Base-by-base conservation (phyloP, 148 eudicot species). In the Vaccinium vitisidaea region DNA sequence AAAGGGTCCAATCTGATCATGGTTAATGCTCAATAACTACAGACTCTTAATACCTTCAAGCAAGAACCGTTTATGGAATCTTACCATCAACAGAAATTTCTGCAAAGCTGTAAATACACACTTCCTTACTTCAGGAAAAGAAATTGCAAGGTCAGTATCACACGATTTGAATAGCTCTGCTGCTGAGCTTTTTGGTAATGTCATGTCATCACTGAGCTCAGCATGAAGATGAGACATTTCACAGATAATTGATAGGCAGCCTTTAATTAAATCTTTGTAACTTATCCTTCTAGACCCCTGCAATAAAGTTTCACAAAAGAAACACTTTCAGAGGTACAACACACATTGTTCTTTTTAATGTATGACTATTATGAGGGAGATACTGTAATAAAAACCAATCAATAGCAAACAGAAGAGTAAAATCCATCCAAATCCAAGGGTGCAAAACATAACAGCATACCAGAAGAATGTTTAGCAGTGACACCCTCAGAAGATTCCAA, bases 271-370 rank as follows among this genome's bases (percentile, higher is more conserved):
- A 65, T 67, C 91, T 91, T 97, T 97, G 96, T 93, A 93, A 46
- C 83, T 92, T 82, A 93, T 88, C 86, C 85, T 93, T 88, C 99
- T 91, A 50, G 97, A 96, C 12, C 93, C 97, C 99, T 96, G 88
- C 49, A 81, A 78, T 78, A 79, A 61, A 67, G 23, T 84, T 15
- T 54, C 23, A 67, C 16, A 25, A 8, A 8, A 77, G 16, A 23
- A 69, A 25, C 14, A 12, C 13, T 19, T 55, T 49, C 27, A 69
- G 12, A 1, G 32, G 69, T 75, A 9, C 10, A 56, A 58, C 16
- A 49, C 15, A n/a, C 16, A 49, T 43, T 56, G 16, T 13, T 74
- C 12, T 21, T 32, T 32, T 55, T 11, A 21, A 39, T 39, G 46
- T 46, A 75, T 7, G 59, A 52, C 43, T 30, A 55, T 36, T 52